Evolutionary conservation across 108 stramenopile species (phyloP), one percentile per base, ranked within the genome.

Genomic region (Nitzschia sp.): DNA sequence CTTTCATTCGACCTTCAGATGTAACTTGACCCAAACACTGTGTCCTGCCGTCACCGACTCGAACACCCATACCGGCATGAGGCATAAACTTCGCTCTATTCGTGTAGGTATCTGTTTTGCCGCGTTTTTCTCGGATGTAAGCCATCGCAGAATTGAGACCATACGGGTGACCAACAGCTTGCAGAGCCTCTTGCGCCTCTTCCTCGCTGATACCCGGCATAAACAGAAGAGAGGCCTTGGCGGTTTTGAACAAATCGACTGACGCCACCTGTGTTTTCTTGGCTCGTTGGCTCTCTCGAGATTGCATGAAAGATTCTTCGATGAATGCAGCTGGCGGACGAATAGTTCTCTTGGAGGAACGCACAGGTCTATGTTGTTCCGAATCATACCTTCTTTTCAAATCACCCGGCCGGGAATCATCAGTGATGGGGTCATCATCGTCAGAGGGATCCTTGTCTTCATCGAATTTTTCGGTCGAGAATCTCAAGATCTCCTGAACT

Each of bases 131-230:
- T 28, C 56, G 67, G 36, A 68, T 55, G 19, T 35, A 4, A 69
- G 58, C 35, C 17, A 58, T 47, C 0, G 57, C 68, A 21, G 57
- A 56, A 23, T 69, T 36, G 17, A 58, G 28, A 44, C 58, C 25
- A 31, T 59, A 69, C 13, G 68, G 68, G 21, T 38, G 45, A 6
- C 38, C 35, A 11, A 69, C 25, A 21, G 41, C 1, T 8, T 32
- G 8, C 2, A 69, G 45, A 15, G 58, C 58, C 15, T 5, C 26
- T 22, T 65, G 47, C 13, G 50, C 27, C 17, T 52, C 46, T 29
- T 65, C 48, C 48, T 85, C 46, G 75, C 75, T 36, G 21, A 62
- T 44, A 27, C 61, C 6, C 6, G 38, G 38, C 6, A 9, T 9
- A 13, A 9, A 41, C 13, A 41, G 13, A 6, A 41, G 13, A 41